Evolutionary conservation across 306 rosid species (phyloP).

Genomic region (Echinosophora koreensis): DNA sequence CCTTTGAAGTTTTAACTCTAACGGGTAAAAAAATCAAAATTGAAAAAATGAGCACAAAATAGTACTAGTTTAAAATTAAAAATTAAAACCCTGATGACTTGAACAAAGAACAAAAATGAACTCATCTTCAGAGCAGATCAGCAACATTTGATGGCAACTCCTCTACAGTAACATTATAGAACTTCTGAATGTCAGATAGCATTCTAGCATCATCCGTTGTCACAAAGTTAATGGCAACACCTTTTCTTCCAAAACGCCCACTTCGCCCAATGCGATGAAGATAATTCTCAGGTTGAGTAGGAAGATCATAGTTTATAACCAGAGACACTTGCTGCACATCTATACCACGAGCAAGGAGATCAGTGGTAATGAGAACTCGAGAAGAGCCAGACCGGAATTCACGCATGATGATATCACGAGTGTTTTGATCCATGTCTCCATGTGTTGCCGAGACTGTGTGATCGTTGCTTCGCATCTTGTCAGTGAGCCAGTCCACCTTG

Average conservation of each 20-base stretch:
- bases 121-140: slow-evolving; percentile 71
- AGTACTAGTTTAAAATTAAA: slow-evolving; percentile 54
- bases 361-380: slow-evolving; percentile 91
- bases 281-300: slow-evolving; percentile 94
- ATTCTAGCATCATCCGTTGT: slow-evolving; percentile 77
- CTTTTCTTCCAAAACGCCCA: slow-evolving; percentile 96
- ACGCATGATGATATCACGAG: slow-evolving; percentile 92
- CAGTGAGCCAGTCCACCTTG: slow-evolving; percentile 98
- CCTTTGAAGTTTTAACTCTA: slow-evolving; percentile 54
- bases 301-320: slow-evolving; percentile 87
- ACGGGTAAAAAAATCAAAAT: slow-evolving; percentile 21
- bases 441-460: slow-evolving; percentile 96
- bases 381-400: slow-evolving; percentile 97
- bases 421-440: slow-evolving; percentile 98
- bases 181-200: slow-evolving; percentile 90
- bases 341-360: slow-evolving; percentile 93
- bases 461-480: slow-evolving; percentile 90
- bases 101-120: slow-evolving; percentile 53
- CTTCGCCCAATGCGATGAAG: slow-evolving; percentile 96
- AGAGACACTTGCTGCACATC: slow-evolving; percentile 96
- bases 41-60: slow-evolving; percentile 36
- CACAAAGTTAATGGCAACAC: slow-evolving; percentile 92
- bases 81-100: slow-evolving; percentile 50
- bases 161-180: slow-evolving; percentile 86
- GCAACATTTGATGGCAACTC: slow-evolving; percentile 94